These are phyloP conservation scores for Collybia sordida DNA, from an alignment of 768 basidiomycete species.

Conservation along the genomic window DNA sequence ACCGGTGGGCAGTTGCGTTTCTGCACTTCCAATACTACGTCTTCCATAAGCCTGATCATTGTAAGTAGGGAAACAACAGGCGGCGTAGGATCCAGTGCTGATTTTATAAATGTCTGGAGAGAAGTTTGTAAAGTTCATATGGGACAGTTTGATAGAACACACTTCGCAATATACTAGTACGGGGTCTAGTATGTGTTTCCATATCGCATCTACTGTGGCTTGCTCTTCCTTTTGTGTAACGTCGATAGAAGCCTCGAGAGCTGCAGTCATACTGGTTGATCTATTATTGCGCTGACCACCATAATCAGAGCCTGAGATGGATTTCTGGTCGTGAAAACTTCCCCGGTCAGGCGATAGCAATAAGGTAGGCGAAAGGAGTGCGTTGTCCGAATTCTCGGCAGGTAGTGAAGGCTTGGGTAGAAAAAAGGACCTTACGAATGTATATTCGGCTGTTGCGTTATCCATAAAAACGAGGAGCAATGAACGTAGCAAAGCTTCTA, in stretches of 20 bases:
- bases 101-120: slow-evolving; percentile 63
- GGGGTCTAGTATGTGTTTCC: slow-evolving; percentile 94
- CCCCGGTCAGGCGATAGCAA: slow-evolving; percentile 45
- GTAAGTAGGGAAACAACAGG: slow-evolving; percentile 77
- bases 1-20: slow-evolving; percentile 77
- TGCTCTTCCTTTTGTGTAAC: slow-evolving; percentile 58
- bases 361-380: slow-evolving; percentile 34
- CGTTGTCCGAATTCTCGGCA: slow-evolving; percentile 31
- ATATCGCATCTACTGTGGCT: slow-evolving; percentile 59
- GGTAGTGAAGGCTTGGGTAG: slow-evolving; percentile 34
- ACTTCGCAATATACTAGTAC: slow-evolving; percentile 85
- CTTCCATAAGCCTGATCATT: slow-evolving; percentile 90
- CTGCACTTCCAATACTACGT: slow-evolving; percentile 72
- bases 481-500: slow-evolving; percentile 85
- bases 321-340: slow-evolving; percentile 39
- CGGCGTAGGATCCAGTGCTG: slow-evolving; percentile 71
- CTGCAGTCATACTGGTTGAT: slow-evolving; percentile 32
- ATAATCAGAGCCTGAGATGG: slow-evolving; percentile 51
- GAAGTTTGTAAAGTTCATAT: slow-evolving; percentile 2
- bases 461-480: slow-evolving; percentile 89
- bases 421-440: slow-evolving; percentile 87
- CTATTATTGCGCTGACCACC: slow-evolving; percentile 30
- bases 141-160: slow-evolving; percentile 16
- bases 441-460: slow-evolving; percentile 91
- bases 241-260: slow-evolving; percentile 28